Evolutionary conservation across 768 basidiomycete species (phyloP).

Genomic region (Cystoderma amianthinum): DNA sequence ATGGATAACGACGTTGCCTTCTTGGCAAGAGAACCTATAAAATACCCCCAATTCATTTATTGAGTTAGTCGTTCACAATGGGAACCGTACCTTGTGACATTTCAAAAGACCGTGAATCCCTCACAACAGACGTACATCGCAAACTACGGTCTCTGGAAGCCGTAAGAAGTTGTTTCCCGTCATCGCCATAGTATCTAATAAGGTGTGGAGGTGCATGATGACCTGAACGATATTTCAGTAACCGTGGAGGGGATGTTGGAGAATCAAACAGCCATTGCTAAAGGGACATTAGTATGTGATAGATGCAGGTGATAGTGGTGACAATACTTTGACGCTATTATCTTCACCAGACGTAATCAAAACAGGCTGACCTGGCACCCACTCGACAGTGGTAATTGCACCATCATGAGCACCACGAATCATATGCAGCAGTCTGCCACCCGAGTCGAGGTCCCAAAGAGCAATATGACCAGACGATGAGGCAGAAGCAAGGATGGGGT

Average conservation of each 20-base stretch:
- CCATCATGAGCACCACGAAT: slow-evolving; percentile 87
- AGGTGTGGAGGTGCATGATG: slow-evolving; percentile 88
- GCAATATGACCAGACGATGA: slow-evolving; percentile 87
- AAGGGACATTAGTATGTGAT: background rate
- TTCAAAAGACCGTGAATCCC: slow-evolving; percentile 93
- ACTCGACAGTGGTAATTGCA: slow-evolving; percentile 75
- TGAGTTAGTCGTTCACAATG: background rate
- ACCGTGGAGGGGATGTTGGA: slow-evolving; percentile 74
- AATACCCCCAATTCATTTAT: background rate
- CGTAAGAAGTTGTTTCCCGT: slow-evolving; percentile 90
- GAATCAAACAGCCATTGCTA: slow-evolving; percentile 99
- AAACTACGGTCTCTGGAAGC: slow-evolving; percentile 86
- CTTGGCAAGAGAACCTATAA: slow-evolving; percentile 70
- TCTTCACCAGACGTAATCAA: slow-evolving; percentile 88
- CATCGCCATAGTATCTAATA: slow-evolving; percentile 93
- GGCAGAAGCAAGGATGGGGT: slow-evolving; percentile 82
- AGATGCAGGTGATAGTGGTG: background rate
- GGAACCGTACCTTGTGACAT: slow-evolving; percentile 72
- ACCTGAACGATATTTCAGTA: slow-evolving; percentile 89
- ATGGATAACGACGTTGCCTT: slow-evolving; percentile 76
- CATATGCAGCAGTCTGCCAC: slow-evolving; percentile 79
- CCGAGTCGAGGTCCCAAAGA: slow-evolving; percentile 85
- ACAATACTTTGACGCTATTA: slow-evolving; percentile 85
- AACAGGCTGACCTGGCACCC: slow-evolving; percentile 90
- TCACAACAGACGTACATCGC: slow-evolving; percentile 85